Percentiles rank a stretch among this genome's conserved stretches.
phyloP scores from a whole-genome alignment of 2,329 filamentous ascomycete genomes.

The Trichoderma gracile region DNA sequence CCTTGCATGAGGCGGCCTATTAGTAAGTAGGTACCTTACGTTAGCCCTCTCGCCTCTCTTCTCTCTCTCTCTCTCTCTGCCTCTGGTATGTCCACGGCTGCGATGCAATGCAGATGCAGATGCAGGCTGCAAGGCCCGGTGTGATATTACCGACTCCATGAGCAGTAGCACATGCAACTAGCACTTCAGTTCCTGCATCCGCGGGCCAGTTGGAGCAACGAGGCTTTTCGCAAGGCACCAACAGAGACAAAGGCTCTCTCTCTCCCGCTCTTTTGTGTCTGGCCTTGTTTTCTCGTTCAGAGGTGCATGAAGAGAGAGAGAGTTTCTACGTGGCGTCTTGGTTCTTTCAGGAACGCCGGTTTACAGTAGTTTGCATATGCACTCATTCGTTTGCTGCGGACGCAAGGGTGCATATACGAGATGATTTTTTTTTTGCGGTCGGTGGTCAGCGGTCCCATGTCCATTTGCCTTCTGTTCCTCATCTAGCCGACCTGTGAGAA shows the following conservation, averaged over 20 bases:
- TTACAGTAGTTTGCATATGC: slow-evolving; percentile 8
- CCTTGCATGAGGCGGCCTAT: slow-evolving; percentile 4
- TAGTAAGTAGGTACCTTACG: too few relatives aligned
- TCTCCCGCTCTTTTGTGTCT: too few relatives aligned
- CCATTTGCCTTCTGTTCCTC: too few relatives aligned
- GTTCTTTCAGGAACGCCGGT: not conserved
- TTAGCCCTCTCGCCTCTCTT: too few relatives aligned
- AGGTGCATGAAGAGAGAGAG: not conserved
- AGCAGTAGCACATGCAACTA: too few relatives aligned
- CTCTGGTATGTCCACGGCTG: not conserved
- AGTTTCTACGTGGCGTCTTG: not conserved
- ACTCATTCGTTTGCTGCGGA: slow-evolving; percentile 11
- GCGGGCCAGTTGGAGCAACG: not conserved
- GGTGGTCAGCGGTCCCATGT: not conserved
- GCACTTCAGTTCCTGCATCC: slow-evolving; percentile 3
- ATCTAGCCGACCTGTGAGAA: too few relatives aligned
- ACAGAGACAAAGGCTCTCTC: too few relatives aligned
- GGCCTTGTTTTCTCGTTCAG: too few relatives aligned
- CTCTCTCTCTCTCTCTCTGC: not conserved
- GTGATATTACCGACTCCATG: not conserved
- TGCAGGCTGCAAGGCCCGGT: not conserved
- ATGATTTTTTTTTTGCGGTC: not conserved
- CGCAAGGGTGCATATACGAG: slow-evolving; percentile 20
- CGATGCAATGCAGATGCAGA: slow-evolving; percentile 1
- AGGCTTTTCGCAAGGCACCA: too few relatives aligned